These are phyloP conservation scores for Gastrolobium villosum DNA, from an alignment of 306 rosid genomes.

Conservation along the genomic window DNA sequence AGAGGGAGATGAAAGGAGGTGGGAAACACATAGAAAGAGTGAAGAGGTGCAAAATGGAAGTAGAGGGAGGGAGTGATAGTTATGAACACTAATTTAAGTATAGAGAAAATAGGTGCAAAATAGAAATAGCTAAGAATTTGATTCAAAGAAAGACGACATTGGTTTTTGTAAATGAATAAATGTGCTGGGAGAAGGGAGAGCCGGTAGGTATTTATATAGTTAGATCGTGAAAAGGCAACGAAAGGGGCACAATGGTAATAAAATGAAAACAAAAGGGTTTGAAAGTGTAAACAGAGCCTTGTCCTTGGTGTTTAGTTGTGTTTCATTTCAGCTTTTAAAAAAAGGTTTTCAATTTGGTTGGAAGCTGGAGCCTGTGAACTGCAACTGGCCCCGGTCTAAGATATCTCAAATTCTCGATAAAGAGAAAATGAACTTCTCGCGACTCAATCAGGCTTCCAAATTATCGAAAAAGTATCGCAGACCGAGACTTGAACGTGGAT, in stretches of 20 bases:
- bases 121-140: background rate
- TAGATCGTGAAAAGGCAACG: background rate
- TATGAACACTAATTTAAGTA: background rate
- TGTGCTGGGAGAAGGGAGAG: background rate
- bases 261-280: background rate
- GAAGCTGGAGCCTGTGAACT: background rate
- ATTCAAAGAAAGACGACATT: background rate
- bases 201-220: background rate
- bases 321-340: too few species aligned
- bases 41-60: background rate
- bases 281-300: background rate
- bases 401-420: background rate
- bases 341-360: background rate
- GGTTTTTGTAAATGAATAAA: background rate
- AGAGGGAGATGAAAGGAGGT: slow-evolving; percentile 10
- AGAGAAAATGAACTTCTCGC: background rate
- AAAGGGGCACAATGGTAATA: slow-evolving; percentile 22
- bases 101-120: background rate
- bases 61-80: slow-evolving; percentile 29
- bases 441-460: background rate
- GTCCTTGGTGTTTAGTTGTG: background rate
- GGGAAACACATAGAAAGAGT: slow-evolving; percentile 9
- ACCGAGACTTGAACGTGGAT: background rate
- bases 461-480: slow-evolving; percentile 14
- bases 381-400: background rate